Conservation (phyloP, 140 eudicot genomes). For the Oenanthe javanica region DNA sequence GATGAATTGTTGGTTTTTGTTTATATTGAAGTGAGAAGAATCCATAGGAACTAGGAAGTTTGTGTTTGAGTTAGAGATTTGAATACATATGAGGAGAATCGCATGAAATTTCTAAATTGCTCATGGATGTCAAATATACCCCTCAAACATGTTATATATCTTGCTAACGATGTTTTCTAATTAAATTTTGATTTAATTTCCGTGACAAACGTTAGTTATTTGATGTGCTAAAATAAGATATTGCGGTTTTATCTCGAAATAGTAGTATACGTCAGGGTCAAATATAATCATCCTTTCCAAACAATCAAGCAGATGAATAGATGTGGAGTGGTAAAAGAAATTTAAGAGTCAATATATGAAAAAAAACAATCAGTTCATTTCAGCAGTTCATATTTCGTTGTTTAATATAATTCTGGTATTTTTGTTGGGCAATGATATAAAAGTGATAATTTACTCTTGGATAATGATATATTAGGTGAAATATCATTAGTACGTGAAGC, state of each 20-base stretch:
- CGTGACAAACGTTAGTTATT: neutral
- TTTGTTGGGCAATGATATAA: neutral
- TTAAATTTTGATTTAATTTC: neutral
- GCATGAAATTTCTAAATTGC: neutral
- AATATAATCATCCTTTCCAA: neutral
- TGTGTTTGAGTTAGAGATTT: neutral
- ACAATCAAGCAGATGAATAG: neutral
- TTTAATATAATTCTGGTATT: neutral
- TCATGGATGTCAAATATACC: neutral
- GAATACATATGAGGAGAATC: neutral
- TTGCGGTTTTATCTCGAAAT: neutral
- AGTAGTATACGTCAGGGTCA: neutral
- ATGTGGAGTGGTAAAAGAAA: neutral
- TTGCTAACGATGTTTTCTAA: neutral
- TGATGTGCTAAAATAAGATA: neutral
- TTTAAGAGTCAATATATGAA: neutral
- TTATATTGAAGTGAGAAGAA: neutral
- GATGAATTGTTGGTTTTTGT: neutral
- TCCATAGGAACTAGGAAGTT: neutral
- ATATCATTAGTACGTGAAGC: slow-evolving; percentile 52
- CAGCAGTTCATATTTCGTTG: neutral
- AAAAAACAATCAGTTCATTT: neutral
- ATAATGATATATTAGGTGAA: slow-evolving; percentile 37
- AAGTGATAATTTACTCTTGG: neutral
- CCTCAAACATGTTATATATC: neutral